These are phyloP conservation scores for Panellus pusillus DNA, from an alignment of 768 basidiomycete species.

Conservation along the genomic window DNA sequence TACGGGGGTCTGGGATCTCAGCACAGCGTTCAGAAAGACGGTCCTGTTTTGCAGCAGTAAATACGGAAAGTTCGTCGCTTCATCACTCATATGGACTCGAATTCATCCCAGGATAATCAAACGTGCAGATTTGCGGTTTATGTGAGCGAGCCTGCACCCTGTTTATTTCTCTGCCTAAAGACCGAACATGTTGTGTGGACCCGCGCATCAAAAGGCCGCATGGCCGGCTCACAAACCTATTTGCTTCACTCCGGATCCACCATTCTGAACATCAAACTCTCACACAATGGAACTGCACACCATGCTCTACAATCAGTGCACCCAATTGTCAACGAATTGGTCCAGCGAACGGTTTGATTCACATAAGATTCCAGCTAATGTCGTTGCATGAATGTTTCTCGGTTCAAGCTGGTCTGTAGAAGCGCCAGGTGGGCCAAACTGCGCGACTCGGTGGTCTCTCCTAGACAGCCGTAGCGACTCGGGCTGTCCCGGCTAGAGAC, in stretches of 20 bases:
- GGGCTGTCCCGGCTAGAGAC: too few species aligned
- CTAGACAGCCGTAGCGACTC: too few species aligned
- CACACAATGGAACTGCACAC: not conserved
- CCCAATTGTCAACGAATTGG: too few species aligned
- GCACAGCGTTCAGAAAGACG: constrained; percentile 22
- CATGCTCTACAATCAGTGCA: too few species aligned
- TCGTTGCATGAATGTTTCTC: too few species aligned
- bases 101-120: too few species aligned
- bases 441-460: too few species aligned
- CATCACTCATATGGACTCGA: not conserved
- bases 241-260: constrained; percentile 34
- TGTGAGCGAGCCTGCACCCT: constrained; percentile 27
- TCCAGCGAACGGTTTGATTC: too few species aligned
- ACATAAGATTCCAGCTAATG: too few species aligned
- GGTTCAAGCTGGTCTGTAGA: too few species aligned
- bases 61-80: constrained; percentile 33
- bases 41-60: constrained; percentile 35
- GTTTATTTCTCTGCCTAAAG: not conserved
- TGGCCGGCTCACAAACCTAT: constrained; percentile 36
- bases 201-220: constrained; percentile 36
- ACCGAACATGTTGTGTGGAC: constrained; percentile 34
- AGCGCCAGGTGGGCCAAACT: too few species aligned
- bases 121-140: constrained; percentile 46
- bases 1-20: constrained; percentile 34
- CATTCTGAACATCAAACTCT: constrained; percentile 26